A percentile compares a stretch with the other conserved stretches of the same genome.
Conservation (phyloP, 106 monocot species). For the Dendrobium nobile region DNA sequence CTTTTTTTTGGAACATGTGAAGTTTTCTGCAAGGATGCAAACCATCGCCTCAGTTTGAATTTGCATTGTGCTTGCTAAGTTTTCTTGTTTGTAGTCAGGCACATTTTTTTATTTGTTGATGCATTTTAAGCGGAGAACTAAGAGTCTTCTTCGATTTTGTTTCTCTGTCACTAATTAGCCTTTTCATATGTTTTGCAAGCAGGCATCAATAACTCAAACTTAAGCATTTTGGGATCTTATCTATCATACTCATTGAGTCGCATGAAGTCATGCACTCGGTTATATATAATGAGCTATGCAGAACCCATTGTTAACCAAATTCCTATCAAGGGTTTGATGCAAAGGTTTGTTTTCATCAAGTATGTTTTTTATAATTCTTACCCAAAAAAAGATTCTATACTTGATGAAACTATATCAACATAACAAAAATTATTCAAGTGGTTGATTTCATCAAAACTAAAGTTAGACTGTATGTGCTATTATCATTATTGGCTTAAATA, state of each 20-base stretch:
- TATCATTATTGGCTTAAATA: neutral
- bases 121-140: neutral
- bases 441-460: slow-evolving; percentile 3
- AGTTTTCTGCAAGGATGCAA: too few relatives aligned
- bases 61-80: neutral
- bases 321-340: slow-evolving; percentile 30
- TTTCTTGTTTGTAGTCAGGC: neutral
- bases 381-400: neutral
- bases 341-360: slow-evolving; percentile 25
- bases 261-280: slow-evolving; percentile 28
- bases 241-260: slow-evolving; percentile 46
- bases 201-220: slow-evolving; percentile 40
- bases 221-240: slow-evolving; percentile 30
- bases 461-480: neutral
- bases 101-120: neutral
- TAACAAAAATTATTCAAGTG: neutral
- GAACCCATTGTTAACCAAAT: slow-evolving; percentile 20
- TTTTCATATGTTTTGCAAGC: slow-evolving; percentile 7
- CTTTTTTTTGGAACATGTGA: neutral
- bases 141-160: neutral
- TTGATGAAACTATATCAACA: neutral
- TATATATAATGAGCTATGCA: slow-evolving; percentile 48
- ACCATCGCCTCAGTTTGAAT: neutral
- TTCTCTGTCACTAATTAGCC: neutral
- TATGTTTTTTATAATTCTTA: neutral